Evolutionary conservation across 345 rosid genomes (phyloP), one percentile per base, ranked within the genome.

Genomic region (Gossypium longicalyx): DNA sequence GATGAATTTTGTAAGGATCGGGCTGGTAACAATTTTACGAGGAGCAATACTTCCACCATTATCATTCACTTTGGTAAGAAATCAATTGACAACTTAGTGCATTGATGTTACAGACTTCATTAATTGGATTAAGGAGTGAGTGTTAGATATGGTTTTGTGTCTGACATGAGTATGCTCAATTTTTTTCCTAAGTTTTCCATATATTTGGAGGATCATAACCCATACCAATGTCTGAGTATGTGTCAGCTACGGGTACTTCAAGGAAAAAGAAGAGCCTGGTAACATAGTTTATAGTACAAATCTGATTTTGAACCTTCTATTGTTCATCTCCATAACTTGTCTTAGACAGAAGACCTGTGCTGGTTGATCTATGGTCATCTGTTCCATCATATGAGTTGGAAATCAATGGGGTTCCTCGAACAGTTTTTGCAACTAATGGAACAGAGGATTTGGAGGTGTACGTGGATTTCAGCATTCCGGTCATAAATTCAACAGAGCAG

Each of bases 281-380:
- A 20, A 56, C 60, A 45, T 45, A 56, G 60, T 19, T n/a, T 47
- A 52, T 17, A 67, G 63, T 11, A 10, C 60, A 17, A 64, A 9
- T 10, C 45, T 20, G 58, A 38, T 16, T 63, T 70, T 48, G 17
- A 78, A 54, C 13, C 6, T 75, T 59, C 54, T 78, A 61, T 52
- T 70, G 47, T 48, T 73, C 25, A 54, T 27, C 56, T 53, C 9
- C 23, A 61, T 54, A 57, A 44, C 51, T 48, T 77, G 65, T 77
- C 79, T 76, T 81, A 86, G 90, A 85, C 76, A 83, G 88, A 75
- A 85, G 90, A 79, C 86, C 87, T 19, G 82, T 84, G 70, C 27
- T 77, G 34, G 87, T 74, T 58, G 89, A 86, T 70, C 65, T 86
- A 29, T 84, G 87, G 89, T 78, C 80, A 70, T 82, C 87, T 20